Evolutionary conservation across 129 eudicot species (phyloP), one percentile per base, ranked within the genome.

Genomic region (Calendula officinalis): DNA sequence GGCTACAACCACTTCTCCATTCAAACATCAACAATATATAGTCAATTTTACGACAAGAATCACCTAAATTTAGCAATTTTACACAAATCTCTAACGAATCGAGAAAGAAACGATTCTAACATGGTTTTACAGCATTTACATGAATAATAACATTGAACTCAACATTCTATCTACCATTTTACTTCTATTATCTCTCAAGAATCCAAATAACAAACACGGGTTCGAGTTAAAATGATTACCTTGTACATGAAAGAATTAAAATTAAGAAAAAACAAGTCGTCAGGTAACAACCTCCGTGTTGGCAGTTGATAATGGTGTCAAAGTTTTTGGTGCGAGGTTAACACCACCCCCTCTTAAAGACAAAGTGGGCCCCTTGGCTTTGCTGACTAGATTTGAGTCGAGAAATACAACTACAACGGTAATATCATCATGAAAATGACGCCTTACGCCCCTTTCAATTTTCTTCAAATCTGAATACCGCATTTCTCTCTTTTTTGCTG

Each of bases 391-490:
- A 67, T 87, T 82, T 5, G 88, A 76, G 72, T 91, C 97, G 11
- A 91, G 84, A 77, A 91, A 87, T n/a, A 91, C 69, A 27, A 91
- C 88, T 49, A 91, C 52, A 6, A 86, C 97, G 0, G 91, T 83
- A 59, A 90, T 90, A 74, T 90, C 97, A 49, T 90, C 97, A 38
- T 90, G 97, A 77, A 90, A 90, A 82, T 90, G 97, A 38, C 97
- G 83, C 17, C 97, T 84, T 14, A 90, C 87, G 34, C 97, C 97
- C 22, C 97, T 87, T 39, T 82, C 96, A 4, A 91, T 84, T 65
- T 83, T 84, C 76, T 91, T 91, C 70, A 91, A 47, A 77, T 91
- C 97, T 1, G 96, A 91, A 60, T 86, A 87, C 53, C 94, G 70
- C 94, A 91, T 84, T 73, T 91, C 94, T 63, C 94, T 80, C 80